These are phyloP conservation scores for Yamadazyma spencermartinsiae DNA, from an alignment of 1,139 yeast genomes.

Conservation along the genomic window DNA sequence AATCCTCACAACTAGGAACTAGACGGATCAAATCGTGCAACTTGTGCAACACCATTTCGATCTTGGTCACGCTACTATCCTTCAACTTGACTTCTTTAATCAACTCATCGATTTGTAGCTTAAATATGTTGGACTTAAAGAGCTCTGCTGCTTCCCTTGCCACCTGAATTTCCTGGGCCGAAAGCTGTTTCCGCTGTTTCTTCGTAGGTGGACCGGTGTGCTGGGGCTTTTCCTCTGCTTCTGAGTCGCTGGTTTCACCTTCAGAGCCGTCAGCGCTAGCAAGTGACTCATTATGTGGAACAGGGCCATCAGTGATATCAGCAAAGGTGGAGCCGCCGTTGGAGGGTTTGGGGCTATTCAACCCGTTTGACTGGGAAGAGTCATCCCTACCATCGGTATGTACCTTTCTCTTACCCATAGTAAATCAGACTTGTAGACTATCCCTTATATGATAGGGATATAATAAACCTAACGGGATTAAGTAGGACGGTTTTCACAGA, in stretches of 20 bases:
- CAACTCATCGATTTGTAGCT: conserved; percentile 89
- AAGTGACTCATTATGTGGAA: neutral
- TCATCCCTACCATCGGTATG: neutral
- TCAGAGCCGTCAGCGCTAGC: conserved; percentile 15
- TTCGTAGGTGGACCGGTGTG: conserved; percentile 22
- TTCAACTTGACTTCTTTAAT: conserved; percentile 75
- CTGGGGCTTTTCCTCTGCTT: conserved; percentile 12
- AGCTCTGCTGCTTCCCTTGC: conserved; percentile 93
- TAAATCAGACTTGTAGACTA: neutral
- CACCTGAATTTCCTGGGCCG: conserved; percentile 85
- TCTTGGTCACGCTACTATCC: conserved; percentile 61
- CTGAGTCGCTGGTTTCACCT: conserved; percentile 4
- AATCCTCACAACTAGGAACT: conserved; percentile 54
- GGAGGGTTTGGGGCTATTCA: neutral
- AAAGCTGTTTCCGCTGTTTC: conserved; percentile 43
- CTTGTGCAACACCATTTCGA: conserved; percentile 78
- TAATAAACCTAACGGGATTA: neutral
- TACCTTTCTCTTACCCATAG: conserved; percentile 13
- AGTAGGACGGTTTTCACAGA: neutral
- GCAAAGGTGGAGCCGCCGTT: neutral
- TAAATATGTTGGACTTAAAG: conserved; percentile 92
- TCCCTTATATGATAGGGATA: neutral
- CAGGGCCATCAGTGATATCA: neutral
- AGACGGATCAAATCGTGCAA: conserved; percentile 68
- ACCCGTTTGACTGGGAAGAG: neutral